Evolutionary conservation across 768 basidiomycete genomes (phyloP).

Genomic region (Phanerodontia chrysosporium): DNA sequence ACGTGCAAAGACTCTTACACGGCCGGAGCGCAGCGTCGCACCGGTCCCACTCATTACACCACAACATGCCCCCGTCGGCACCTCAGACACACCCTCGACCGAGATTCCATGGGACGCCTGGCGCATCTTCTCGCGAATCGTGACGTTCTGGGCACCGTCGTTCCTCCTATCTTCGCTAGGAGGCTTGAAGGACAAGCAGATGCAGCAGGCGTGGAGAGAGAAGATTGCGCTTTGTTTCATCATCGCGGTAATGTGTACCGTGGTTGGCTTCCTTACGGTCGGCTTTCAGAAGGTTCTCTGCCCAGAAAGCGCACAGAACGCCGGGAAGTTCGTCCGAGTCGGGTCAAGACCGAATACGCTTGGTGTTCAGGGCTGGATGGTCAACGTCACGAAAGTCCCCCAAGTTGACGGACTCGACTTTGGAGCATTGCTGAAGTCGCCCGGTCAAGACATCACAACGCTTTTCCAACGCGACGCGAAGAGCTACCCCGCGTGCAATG

Average conservation of each 20-base stretch:
- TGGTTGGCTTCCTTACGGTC: slow-evolving; percentile 89
- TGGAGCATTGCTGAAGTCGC: slow-evolving; percentile 43
- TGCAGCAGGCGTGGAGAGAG: slow-evolving; percentile 94
- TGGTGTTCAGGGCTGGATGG: slow-evolving; percentile 71
- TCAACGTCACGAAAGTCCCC: slow-evolving; percentile 60
- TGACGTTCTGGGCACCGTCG: slow-evolving; percentile 90
- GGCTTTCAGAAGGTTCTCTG: slow-evolving; percentile 92
- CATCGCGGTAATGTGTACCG: slow-evolving; percentile 69
- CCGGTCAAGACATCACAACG: slow-evolving; percentile 90
- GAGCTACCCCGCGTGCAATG: slow-evolving; percentile 62
- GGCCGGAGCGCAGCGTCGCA: slow-evolving; percentile 92
- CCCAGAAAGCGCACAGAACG: slow-evolving; percentile 49
- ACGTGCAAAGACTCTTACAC: slow-evolving; percentile 92
- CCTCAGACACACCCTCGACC: slow-evolving; percentile 25
- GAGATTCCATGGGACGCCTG: slow-evolving; percentile 56
- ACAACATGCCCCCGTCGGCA: slow-evolving; percentile 40
- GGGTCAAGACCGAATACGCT: slow-evolving; percentile 60
- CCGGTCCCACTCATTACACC: slow-evolving; percentile 94
- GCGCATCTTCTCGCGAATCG: slow-evolving; percentile 72
- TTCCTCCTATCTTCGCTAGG: slow-evolving; percentile 69
- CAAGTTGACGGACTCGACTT: slow-evolving; percentile 53
- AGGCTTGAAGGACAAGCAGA: slow-evolving; percentile 74
- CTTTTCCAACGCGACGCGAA: slow-evolving; percentile 69
- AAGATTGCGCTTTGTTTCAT: slow-evolving; percentile 93
- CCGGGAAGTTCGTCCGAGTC: slow-evolving; percentile 41